These are phyloP conservation scores for Tolypocladium capitatum DNA, from an alignment of 2,329 filamentous ascomycete species.

Conservation along the genomic window DNA sequence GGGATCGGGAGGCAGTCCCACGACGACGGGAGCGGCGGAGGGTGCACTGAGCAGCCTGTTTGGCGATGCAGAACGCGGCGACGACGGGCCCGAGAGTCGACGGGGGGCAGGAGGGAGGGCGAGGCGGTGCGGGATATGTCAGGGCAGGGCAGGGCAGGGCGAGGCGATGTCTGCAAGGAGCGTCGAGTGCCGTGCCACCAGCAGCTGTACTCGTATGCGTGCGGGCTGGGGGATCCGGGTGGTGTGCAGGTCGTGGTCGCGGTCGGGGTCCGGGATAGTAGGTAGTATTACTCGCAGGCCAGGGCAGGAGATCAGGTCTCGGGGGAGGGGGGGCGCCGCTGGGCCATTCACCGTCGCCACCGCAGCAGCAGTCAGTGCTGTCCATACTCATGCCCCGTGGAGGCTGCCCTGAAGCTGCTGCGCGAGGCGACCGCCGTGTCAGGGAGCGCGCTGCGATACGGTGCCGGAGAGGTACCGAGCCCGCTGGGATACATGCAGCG, in stretches of 20 bases:
- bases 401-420: background rate
- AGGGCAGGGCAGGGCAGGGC: background rate
- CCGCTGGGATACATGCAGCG: background rate
- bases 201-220: background rate
- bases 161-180: background rate
- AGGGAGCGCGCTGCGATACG: background rate
- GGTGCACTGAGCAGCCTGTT: background rate
- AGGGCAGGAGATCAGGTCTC: background rate
- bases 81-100: too few relatives aligned
- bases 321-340: background rate
- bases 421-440: background rate
- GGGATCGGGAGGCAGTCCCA: background rate
- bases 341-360: background rate
- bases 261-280: too few relatives aligned
- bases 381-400: background rate
- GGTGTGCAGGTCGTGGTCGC: background rate
- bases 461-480: background rate
- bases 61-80: background rate
- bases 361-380: background rate
- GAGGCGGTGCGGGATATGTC: slow-evolving; percentile 1
- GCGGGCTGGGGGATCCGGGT: background rate
- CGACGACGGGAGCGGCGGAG: background rate
- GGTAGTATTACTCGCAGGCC: too few relatives aligned
- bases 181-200: slow-evolving; percentile 2
- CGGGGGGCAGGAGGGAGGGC: background rate